Conservation (phyloP, 306 rosid genomes). For the Cicer judaicum region DNA sequence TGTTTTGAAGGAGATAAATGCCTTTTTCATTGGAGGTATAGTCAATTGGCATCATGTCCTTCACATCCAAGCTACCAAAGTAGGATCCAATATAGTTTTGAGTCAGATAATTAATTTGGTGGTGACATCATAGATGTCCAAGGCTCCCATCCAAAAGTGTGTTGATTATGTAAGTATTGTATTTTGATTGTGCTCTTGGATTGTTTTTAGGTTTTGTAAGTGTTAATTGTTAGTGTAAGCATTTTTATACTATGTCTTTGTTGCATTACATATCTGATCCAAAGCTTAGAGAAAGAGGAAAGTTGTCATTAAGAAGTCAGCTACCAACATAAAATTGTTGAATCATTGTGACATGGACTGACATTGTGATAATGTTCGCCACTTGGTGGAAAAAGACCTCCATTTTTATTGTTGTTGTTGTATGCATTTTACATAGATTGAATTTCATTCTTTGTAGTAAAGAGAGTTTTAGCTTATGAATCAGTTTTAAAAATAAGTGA, state of each 20-base stretch:
- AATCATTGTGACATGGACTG: background rate
- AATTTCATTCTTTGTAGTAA: slow-evolving; percentile 19
- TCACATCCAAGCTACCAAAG: slow-evolving; percentile 77
- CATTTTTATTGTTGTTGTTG: slow-evolving; percentile 5
- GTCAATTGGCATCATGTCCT: slow-evolving; percentile 84
- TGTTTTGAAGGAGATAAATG: slow-evolving; percentile 72
- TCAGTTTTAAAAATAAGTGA: slow-evolving; percentile 7
- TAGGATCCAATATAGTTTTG: slow-evolving; percentile 86
- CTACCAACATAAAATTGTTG: background rate
- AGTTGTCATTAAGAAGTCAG: background rate
- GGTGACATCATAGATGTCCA: slow-evolving; percentile 95
- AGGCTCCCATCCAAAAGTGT: slow-evolving; percentile 97
- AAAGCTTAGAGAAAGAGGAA: background rate
- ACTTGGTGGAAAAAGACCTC: background rate
- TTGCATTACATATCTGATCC: background rate
- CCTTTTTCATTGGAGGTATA: slow-evolving; percentile 83
- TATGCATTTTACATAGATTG: slow-evolving; percentile 7
- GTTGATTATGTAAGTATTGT: slow-evolving; percentile 89
- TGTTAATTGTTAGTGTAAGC: no score
- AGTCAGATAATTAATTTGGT: slow-evolving; percentile 94
- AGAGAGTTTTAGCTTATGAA: slow-evolving; percentile 28
- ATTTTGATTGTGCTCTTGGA: slow-evolving; percentile 17
- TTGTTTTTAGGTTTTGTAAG: no score
- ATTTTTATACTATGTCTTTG: background rate
- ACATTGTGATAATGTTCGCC: background rate